phyloP scores from a whole-genome alignment of 208 protist species.

The Trypanosoma caninum region DNA sequence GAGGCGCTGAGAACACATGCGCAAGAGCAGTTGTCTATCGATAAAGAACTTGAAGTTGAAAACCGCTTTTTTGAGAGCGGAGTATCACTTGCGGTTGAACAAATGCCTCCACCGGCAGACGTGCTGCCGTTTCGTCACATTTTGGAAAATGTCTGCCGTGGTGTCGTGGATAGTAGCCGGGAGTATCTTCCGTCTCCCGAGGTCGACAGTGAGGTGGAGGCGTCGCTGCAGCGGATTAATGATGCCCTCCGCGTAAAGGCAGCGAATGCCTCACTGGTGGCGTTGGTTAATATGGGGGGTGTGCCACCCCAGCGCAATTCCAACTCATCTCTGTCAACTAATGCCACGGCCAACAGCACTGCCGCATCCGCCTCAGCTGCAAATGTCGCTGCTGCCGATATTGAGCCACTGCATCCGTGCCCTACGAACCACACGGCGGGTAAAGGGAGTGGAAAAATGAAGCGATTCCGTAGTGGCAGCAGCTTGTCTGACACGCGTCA shows the following conservation, averaged over 20 bases:
- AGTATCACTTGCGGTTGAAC: background rate
- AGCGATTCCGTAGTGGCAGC: conserved; percentile 21
- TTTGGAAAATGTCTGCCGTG: conserved; percentile 41
- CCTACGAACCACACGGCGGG: background rate
- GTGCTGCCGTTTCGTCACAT: conserved; percentile 38
- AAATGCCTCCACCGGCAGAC: conserved; percentile 9
- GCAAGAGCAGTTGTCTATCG: conserved; percentile 8
- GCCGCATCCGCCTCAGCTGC: background rate
- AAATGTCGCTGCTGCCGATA: too few relatives aligned
- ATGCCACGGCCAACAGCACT: background rate
- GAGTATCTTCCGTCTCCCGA: conserved; percentile 33
- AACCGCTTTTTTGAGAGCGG: conserved; percentile 1
- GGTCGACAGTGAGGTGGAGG: conserved; percentile 24
- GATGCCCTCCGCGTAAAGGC: conserved; percentile 21
- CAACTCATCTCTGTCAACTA: conserved; percentile 14
- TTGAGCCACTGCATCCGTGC: too few relatives aligned
- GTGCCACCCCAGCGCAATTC: conserved; percentile 11
- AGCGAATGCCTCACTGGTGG: conserved; percentile 18
- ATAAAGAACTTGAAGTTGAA: conserved; percentile 15
- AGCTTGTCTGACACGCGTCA: conserved; percentile 17
- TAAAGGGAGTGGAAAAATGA: background rate
- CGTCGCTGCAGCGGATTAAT: conserved; percentile 43
- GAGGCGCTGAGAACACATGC: conserved; percentile 6
- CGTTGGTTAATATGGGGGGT: conserved; percentile 18
- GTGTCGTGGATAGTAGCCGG: conserved; percentile 34